phyloP scores from a whole-genome alignment of 768 basidiomycete species.

The Gautieria morchelliformis region DNA sequence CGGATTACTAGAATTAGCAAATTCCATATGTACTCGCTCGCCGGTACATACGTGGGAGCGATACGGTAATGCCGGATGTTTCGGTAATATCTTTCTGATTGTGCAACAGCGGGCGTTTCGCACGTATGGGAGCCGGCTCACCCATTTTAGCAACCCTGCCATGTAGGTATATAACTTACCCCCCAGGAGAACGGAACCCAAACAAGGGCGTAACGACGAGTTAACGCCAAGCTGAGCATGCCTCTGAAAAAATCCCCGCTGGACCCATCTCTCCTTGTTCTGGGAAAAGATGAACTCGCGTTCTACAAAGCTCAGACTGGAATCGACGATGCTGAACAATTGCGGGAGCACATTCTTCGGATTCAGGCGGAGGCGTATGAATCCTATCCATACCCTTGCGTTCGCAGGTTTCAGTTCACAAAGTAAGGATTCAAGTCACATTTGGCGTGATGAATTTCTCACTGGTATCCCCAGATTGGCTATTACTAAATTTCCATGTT shows the following conservation, averaged over 20 bases:
- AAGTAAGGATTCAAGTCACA: neutral
- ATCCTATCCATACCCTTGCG: slow-evolving; percentile 8
- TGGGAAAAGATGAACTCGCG: slow-evolving; percentile 1
- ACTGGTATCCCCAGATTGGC: neutral
- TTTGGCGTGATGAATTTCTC: neutral
- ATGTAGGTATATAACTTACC: too few relatives aligned
- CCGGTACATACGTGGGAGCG: too few relatives aligned
- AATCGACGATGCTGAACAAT: slow-evolving; percentile 3
- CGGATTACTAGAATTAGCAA: too few relatives aligned
- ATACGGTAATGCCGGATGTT: too few relatives aligned
- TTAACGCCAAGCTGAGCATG: neutral
- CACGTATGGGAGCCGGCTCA: too few relatives aligned
- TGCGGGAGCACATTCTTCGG: slow-evolving; percentile 5
- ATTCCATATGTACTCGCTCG: too few relatives aligned
- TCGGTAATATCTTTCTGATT: too few relatives aligned
- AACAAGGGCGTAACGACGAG: too few relatives aligned
- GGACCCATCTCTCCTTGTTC: neutral
- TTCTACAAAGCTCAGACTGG: slow-evolving; percentile 10
- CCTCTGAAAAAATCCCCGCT: neutral
- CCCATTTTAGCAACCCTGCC: too few relatives aligned
- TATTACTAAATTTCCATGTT: neutral
- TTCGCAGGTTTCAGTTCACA: slow-evolving; percentile 7
- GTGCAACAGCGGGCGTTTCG: too few relatives aligned
- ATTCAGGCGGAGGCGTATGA: slow-evolving; percentile 9
- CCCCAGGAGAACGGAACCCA: too few relatives aligned